Evolutionary conservation across 2,329 filamentous ascomycete species (phyloP), one percentile per base, ranked within the genome.

Genomic region (Fonsecaea monophora): DNA sequence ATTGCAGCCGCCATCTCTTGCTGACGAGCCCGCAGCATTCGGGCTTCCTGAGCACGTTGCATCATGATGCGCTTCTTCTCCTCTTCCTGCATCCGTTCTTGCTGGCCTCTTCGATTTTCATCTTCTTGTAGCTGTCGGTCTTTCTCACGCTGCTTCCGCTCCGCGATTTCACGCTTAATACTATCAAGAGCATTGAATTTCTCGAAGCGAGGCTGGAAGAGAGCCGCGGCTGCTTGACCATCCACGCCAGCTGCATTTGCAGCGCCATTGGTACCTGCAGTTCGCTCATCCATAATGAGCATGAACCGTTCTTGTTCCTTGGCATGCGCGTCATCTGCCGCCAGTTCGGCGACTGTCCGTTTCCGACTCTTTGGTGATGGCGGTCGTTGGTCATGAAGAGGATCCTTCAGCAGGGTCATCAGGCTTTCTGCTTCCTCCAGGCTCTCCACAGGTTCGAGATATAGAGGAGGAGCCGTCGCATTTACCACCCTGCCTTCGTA

Each of bases 341-440:
- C 95, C 82, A 98, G 88, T 76, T 99, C 94, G 8, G 95, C 95
- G 18, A 96, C 90, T 0, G 95, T 99, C 69, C 94, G 89, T 83
- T 99, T 98, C 65, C 95, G 86, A 7, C 89, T 90, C 83, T 97
- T 97, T 2, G 93, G 93, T 67, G 90, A 86, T 0, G 95, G 94
- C 9, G 92, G 89, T 53, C 87, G 83, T 58, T 90, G 87, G 35
- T 87, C 86, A 77, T 97, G 92, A 64, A 92, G 87, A 6, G 93
- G 90, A 76, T 96, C 91, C 21, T 87, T 84, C 72, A 94, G 83
- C 18, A 85, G 83, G 35, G 92, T 88, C 2, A 98, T 83, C 3
- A 96, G 83, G 10, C 84, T 83, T 56, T 93, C 89, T 1, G 88
- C 89, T 71, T 93, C 90, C 56, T 88, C 87, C 2, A 86, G 80